These are phyloP conservation scores for Comarum palustre DNA, from an alignment of 306 rosid species.

Conservation along the genomic window DNA sequence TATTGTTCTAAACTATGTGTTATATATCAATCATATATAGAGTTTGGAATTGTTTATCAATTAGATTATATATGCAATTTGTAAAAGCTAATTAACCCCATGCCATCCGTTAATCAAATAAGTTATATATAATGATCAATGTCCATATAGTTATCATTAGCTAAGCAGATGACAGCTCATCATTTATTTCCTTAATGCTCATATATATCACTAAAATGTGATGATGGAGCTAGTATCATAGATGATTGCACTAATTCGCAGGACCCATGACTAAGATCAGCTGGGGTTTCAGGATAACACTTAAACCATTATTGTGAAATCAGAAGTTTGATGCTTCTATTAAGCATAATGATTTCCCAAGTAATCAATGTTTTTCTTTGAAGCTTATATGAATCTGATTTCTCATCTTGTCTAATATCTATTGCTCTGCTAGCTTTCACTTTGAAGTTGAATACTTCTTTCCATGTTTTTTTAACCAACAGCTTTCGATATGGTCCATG, in stretches of 20 bases:
- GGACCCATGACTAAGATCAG: background rate
- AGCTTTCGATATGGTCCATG: background rate
- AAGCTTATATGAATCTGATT: too few species aligned
- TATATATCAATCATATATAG: background rate
- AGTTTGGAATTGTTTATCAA: background rate
- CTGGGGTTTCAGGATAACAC: background rate
- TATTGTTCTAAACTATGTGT: background rate
- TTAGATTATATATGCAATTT: slow-evolving; percentile 8
- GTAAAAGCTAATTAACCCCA: slow-evolving; percentile 28
- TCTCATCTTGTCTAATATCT: background rate
- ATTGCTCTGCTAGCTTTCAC: background rate
- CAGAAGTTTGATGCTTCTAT: too few species aligned
- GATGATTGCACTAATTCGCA: background rate
- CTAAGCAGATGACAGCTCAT: background rate
- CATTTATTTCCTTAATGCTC: background rate
- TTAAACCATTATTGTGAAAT: too few species aligned
- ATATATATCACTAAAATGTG: background rate
- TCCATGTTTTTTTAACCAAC: background rate
- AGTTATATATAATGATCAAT: background rate
- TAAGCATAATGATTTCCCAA: too few species aligned
- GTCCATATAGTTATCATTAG: background rate
- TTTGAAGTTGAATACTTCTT: background rate
- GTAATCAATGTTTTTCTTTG: too few species aligned
- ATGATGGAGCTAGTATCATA: background rate
- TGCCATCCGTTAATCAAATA: slow-evolving; percentile 8